phyloP scores from a whole-genome alignment of 2,329 filamentous ascomycete genomes.

The Cladophialophora yegresii region DNA sequence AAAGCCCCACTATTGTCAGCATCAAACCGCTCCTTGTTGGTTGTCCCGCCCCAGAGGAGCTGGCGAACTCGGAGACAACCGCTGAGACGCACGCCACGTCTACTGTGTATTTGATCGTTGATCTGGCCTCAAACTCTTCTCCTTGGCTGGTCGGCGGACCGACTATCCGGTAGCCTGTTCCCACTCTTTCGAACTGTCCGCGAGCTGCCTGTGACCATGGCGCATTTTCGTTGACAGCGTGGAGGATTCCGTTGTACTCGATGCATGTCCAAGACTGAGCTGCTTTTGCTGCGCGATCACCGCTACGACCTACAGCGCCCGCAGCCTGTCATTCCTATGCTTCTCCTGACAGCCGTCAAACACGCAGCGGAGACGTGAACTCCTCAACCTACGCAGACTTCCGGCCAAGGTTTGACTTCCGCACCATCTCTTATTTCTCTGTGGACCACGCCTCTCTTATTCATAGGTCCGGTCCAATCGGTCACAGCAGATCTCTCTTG shows the following conservation, averaged over 20 bases:
- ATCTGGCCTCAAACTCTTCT: no score
- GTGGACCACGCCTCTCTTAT: not conserved
- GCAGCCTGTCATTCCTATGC: not conserved
- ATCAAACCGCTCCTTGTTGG: not conserved
- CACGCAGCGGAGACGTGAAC: not conserved
- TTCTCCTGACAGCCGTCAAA: not conserved
- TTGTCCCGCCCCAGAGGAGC: not conserved
- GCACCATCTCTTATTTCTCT: not conserved
- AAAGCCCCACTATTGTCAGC: not conserved
- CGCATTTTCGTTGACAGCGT: not conserved
- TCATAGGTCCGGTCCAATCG: not conserved
- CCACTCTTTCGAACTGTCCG: no score
- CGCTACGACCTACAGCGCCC: no score
- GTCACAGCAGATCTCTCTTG: not conserved
- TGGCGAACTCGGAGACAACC: not conserved
- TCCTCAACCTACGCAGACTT: not conserved
- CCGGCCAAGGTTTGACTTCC: not conserved
- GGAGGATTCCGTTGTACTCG: not conserved
- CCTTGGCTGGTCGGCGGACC: no score
- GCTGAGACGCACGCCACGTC: no score
- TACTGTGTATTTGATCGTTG: no score
- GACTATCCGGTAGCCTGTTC: not conserved
- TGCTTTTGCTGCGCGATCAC: not conserved
- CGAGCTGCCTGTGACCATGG: not conserved
- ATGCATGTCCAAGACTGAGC: not conserved